phyloP scores from a whole-genome alignment of 257 asterid species.

The Gentiana dahurica region DNA sequence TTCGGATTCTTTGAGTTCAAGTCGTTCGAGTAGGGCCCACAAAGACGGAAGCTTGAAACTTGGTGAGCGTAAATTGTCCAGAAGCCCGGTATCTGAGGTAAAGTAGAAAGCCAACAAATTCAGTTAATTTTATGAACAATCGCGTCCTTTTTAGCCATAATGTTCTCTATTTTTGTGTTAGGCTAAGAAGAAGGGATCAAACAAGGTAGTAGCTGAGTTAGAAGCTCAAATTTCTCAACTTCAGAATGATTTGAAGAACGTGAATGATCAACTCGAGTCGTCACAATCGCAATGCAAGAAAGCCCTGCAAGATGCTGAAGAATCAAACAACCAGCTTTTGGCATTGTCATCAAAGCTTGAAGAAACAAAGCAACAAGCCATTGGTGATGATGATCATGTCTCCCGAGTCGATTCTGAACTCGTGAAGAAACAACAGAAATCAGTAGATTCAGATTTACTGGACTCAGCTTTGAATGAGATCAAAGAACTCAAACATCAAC shows the following conservation, averaged over 20 bases:
- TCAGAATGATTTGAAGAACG: constrained; percentile 60
- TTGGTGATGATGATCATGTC: constrained; percentile 18
- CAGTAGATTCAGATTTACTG: constrained; percentile 41
- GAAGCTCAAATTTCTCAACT: constrained; percentile 69
- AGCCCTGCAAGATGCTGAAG: constrained; percentile 60
- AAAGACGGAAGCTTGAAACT: constrained; percentile 62
- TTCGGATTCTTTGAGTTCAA: constrained; percentile 34
- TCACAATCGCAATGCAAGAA: constrained; percentile 59
- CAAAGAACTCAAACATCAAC: constrained; percentile 49
- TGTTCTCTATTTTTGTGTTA: constrained; percentile 1
- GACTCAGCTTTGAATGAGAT: constrained; percentile 57
- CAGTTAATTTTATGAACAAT: too few relatives aligned
- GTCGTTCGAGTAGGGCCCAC: constrained; percentile 31
- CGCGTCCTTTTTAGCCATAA: too few relatives aligned
- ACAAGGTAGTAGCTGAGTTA: constrained; percentile 50
- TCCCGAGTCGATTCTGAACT: constrained; percentile 26
- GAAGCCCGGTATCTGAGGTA: constrained; percentile 63
- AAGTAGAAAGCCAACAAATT: not conserved
- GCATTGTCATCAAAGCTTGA: constrained; percentile 46
- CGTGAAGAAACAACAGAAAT: constrained; percentile 26
- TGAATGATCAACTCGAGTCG: constrained; percentile 57
- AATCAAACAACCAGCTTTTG: constrained; percentile 44
- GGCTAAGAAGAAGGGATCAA: constrained; percentile 40
- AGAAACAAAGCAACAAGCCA: constrained; percentile 29
- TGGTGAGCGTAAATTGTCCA: constrained; percentile 39